Base-by-base conservation (phyloP, 2,329 filamentous ascomycete genomes). In the Trichoderma sp. region DNA sequence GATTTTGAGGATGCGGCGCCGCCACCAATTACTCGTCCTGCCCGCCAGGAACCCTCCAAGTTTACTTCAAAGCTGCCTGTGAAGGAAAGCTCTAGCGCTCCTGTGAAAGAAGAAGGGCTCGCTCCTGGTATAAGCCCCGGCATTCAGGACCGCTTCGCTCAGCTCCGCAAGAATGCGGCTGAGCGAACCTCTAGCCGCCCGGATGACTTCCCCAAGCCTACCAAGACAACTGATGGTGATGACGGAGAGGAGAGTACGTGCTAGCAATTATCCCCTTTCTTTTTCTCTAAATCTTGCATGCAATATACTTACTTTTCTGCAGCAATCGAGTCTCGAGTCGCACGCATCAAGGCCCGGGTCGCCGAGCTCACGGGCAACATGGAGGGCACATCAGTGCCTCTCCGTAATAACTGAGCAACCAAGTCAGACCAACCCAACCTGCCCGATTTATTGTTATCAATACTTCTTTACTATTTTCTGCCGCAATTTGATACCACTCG, bases 251-350 rank as follows among this genome's bases (percentile, higher is more conserved):
- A 97, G 84, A 95, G 91, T 93, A 84, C 86, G 92, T 89, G 34
- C 45, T 25, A 9, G 35, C 19, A n/a, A 13, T 15, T 12, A n/a
- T 5, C 19, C 22, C 15, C 32, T 29, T 9, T 15, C 25, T 25
- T 6, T 0, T n/a, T 34, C 0, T 48, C 5, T 3, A 17, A 6
- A 15, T n/a, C 6, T 35, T 1, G 29, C 8, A 10, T 37, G 35
- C 25, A 19, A 17, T 12, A 13, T 57, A 15, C 76, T 79, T 54
- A 79, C 70, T 50, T 13, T 27, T 10, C 22, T 64, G n/a, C 72
- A 96, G 93, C 94, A 39, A 98, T 98, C 75, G 95, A 99, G 80
- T 94, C 93, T 58, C 92, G 95, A 72, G 95, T 98, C 69, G 95
- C 95, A 58, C 92, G 95, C 71, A 99, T 99, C 86, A 98, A 97